Evolutionary conservation across 2,329 filamentous ascomycete genomes (phyloP).

Genomic region (Trichocomaceae sp.): DNA sequence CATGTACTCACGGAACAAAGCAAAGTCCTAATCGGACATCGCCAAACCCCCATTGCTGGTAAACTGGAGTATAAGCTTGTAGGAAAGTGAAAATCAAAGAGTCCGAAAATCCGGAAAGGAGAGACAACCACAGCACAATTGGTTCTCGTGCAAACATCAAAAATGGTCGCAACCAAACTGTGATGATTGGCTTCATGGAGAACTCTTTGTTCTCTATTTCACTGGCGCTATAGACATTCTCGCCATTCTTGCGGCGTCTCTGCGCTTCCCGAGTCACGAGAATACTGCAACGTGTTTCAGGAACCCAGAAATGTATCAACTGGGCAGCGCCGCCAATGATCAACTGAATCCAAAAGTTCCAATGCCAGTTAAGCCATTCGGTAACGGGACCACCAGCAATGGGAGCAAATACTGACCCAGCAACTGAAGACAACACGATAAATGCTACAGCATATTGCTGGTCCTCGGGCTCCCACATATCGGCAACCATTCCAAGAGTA

Average conservation of each 20-base stretch:
- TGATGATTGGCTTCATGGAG: conserved; percentile 49
- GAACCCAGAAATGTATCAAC: conserved; percentile 42
- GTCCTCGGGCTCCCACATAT: conserved; percentile 53
- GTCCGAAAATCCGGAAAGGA: conserved; percentile 60
- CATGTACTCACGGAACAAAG: conserved; percentile 45
- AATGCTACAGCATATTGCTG: conserved; percentile 57
- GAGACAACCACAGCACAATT: conserved; percentile 55
- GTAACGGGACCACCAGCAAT: conserved; percentile 50
- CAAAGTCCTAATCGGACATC: conserved; percentile 44
- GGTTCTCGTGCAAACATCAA: conserved; percentile 59
- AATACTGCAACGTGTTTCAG: conserved; percentile 54
- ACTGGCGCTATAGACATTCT: conserved; percentile 64
- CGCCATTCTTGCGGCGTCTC: conserved; percentile 48
- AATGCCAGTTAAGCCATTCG: conserved; percentile 45
- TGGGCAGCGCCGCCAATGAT: conserved; percentile 52
- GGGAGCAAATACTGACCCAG: conserved; percentile 44
- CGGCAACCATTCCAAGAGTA: conserved; percentile 58
- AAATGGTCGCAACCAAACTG: conserved; percentile 56
- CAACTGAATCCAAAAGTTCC: conserved; percentile 60
- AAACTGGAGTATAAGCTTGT: conserved; percentile 55
- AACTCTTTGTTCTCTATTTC: conserved; percentile 58
- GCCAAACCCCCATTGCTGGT: conserved; percentile 54
- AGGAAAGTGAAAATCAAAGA: conserved; percentile 62
- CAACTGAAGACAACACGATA: conserved; percentile 53
- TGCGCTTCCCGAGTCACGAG: conserved; percentile 55